phyloP scores from a whole-genome alignment of 2,329 filamentous ascomycete genomes.

The Phaeosphaeriaceae sp. region DNA sequence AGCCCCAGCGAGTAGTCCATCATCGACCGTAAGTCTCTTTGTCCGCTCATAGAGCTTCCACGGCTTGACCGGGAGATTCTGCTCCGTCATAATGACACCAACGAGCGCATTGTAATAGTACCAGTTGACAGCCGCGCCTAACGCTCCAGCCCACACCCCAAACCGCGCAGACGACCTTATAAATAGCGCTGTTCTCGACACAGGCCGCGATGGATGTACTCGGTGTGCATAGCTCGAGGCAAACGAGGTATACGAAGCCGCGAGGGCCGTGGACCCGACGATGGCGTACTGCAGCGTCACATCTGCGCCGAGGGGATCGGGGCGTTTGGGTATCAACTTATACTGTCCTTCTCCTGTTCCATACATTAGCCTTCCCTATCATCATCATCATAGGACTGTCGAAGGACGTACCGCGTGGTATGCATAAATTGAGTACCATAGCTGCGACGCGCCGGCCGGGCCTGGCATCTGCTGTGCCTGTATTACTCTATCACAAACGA shows the following conservation, averaged over 20 bases:
- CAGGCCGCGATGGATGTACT: constrained; percentile 10
- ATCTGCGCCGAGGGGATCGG: constrained; percentile 37
- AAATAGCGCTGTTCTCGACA: constrained; percentile 27
- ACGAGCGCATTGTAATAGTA: constrained; percentile 34
- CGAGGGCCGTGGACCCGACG: constrained; percentile 32
- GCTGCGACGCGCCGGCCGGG: background rate
- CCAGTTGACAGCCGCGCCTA: constrained; percentile 30
- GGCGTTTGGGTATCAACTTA: constrained; percentile 28
- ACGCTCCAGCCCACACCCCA: constrained; percentile 25
- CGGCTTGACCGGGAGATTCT: constrained; percentile 12
- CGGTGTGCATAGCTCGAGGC: constrained; percentile 23
- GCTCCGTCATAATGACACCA: constrained; percentile 15
- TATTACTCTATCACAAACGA: background rate
- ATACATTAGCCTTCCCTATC: constrained; percentile 6
- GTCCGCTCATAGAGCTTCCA: constrained; percentile 35
- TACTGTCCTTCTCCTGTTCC: constrained; percentile 36
- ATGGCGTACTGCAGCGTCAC: constrained; percentile 35
- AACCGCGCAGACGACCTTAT: constrained; percentile 30
- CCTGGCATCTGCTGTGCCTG: background rate
- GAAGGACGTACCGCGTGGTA: constrained; percentile 32
- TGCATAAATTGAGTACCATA: constrained; percentile 38
- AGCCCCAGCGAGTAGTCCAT: constrained; percentile 34
- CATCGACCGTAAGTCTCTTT: constrained; percentile 32
- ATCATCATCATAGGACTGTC: background rate
- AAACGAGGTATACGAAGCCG: constrained; percentile 33